Evolutionary conservation across 805 yeast species (phyloP).

Genomic region (Candida boleticola): DNA sequence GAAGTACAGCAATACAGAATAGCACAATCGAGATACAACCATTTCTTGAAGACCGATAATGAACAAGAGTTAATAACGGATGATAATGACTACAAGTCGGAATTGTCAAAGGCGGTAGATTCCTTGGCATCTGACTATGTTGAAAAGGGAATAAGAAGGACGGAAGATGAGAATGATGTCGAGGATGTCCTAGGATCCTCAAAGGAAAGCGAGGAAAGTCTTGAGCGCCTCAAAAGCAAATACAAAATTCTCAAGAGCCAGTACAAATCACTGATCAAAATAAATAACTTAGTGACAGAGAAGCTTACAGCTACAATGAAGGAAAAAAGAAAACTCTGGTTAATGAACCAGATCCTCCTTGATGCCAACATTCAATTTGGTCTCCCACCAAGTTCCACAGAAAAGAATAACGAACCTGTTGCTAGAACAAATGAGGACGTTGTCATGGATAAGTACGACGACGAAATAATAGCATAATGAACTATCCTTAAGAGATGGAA

Average conservation of each 20-base stretch:
- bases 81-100: not conserved
- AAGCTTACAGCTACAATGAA: constrained; percentile 24
- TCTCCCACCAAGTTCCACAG: constrained; percentile 22
- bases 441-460: constrained; percentile 10
- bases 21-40: constrained; percentile 31
- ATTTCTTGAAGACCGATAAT: constrained; percentile 10
- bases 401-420: constrained; percentile 4
- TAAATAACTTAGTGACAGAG: constrained; percentile 33
- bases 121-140: not conserved
- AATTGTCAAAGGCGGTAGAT: not conserved
- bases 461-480: constrained; percentile 8
- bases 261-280: constrained; percentile 36
- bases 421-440: constrained; percentile 4
- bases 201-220: constrained; percentile 8
- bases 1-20: constrained; percentile 32
- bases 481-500: not conserved
- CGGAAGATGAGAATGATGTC: constrained; percentile 2
- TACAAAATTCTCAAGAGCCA: constrained; percentile 29
- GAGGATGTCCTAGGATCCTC: constrained; percentile 9
- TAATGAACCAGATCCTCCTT: constrained; percentile 40
- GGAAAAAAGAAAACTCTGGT: constrained; percentile 38
- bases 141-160: constrained; percentile 4
- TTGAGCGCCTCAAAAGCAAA: constrained; percentile 16
- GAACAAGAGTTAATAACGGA: constrained; percentile 14
- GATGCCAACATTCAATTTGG: constrained; percentile 42